Base-by-base conservation (phyloP, 2,329 filamentous ascomycete genomes). In the Fusarium chuoi region DNA sequence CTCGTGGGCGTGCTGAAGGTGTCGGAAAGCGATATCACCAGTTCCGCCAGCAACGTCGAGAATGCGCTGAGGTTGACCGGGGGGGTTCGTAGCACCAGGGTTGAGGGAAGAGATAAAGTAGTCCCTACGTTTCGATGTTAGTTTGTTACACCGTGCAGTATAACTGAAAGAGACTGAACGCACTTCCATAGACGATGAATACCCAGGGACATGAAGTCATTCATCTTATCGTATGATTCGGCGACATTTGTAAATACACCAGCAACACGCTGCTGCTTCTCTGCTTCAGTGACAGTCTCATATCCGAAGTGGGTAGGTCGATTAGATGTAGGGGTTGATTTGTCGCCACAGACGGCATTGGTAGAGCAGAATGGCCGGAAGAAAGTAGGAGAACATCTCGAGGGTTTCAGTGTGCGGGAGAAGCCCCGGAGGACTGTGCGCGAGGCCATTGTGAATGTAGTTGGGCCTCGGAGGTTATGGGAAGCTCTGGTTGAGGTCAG, bases 161-260 rank as follows among this genome's bases (percentile, higher is more conserved):
- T 22, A 36, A 10, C 17, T 20, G 20, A 13, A n/a, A 18, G n/a
- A 24, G 46, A 30, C 46, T 42, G 18, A 52, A 82, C 87, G 56
- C 77, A 89, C 89, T 92, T 99, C 96, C 96, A 99, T 42, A 99
- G 86, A 48, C 96, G 93, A 83, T 99, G 96, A 84, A 98, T 95
- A 62, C 96, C 96, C 54, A 99, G 90, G 13, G 96, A 98, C 96
- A 99, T 99, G 76, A 98, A 89, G 83, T 99, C 96, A 85, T 99
- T 99, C 96, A 99, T 99, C 71, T 92, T 93, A 83, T 99, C 96
- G 85, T 99, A 99, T 24, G 93, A 94, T 72, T 94, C 91, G 76
- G 96, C 96, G 45, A 99, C 96, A 75, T 93, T 98, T 83, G 94
- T 96, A 86, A 99, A 99, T 66, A 99, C 96, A 46, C 90, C 91